phyloP scores from a whole-genome alignment of 2,329 filamentous ascomycete species.

The Zalaria obscura region DNA sequence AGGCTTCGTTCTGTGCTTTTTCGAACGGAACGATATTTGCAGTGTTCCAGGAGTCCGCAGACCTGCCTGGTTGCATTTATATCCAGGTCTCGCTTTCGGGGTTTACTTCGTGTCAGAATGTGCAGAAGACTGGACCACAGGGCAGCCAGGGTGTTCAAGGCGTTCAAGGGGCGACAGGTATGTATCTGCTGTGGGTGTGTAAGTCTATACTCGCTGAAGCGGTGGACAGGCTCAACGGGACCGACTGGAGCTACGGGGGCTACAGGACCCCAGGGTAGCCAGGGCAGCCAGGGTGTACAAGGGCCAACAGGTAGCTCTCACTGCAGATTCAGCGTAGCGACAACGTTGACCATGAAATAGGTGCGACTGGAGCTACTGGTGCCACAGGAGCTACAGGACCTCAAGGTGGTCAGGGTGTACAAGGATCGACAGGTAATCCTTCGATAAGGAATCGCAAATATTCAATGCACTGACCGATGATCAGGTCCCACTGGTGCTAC shows the following conservation, averaged over 20 bases:
- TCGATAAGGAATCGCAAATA: neutral
- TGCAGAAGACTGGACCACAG: constrained; percentile 5
- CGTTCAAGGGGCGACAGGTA: too few relatives aligned
- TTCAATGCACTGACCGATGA: too few relatives aligned
- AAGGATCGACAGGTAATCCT: constrained; percentile 1
- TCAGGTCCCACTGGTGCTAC: neutral
- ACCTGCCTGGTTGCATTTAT: constrained; percentile 12
- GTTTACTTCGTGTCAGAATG: constrained; percentile 13
- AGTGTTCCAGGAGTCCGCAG: constrained; percentile 11
- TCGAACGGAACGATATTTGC: constrained; percentile 16
- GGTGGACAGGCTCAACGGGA: constrained; percentile 1
- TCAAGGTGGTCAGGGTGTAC: neutral
- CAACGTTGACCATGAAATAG: neutral
- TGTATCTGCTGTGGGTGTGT: too few relatives aligned
- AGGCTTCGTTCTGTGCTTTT: constrained; percentile 15
- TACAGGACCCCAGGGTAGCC: too few relatives aligned
- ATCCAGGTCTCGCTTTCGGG: constrained; percentile 9
- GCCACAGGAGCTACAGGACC: constrained; percentile 8
- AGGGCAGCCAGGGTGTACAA: too few relatives aligned
- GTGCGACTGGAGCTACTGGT: constrained; percentile 7
- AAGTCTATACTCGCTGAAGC: too few relatives aligned
- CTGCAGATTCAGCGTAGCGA: neutral
- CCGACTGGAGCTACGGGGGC: constrained; percentile 2
- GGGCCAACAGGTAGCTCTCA: too few relatives aligned
- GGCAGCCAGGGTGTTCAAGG: neutral